Evolutionary conservation across 805 yeast species (phyloP), one percentile per base, ranked within the genome.

Genomic region (Ogataea wickerhamii): DNA sequence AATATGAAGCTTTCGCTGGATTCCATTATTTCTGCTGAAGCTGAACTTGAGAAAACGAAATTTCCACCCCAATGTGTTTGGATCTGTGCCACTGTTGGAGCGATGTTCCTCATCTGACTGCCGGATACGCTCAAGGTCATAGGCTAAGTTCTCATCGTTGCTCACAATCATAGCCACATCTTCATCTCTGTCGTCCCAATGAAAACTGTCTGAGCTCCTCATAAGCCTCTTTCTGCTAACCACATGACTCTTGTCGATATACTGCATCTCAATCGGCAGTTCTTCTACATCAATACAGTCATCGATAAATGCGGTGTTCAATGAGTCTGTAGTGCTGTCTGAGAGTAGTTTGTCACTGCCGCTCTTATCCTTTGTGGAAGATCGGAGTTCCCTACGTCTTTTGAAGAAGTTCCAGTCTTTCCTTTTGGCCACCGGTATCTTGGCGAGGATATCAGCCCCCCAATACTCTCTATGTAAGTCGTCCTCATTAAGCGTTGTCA

Each of bases 1-100:
- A 20, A 78, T 76, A 37, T 72, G 71, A 30, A 84, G 63, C 43
- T 76, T 77, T 40, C 89, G 63, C 43, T 78, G 84, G 31, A 80
- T 54, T 31, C 54, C 52, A 26, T 60, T 54, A 28, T 52, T 53
- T 26, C 52, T 45, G 32, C 47, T 51, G 18, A 42, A 27, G 7
- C 34, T 36, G 35, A 45, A 18, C 37, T 37, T 40, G 29, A 49
- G 40, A 23, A 38, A 36, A 4, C 18, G 25, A 10, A 34, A 32
- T 14, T 25, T 34, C 23, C 28, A 33, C 13, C 22, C 28, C 30
- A 10, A 34, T 13, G 35, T n/a, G 23, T 13, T 18, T 11, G 31
- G 20, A 23, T 28, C 36, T 8, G 22, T 3, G 12, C 4, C 11
- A 4, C 10, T 3, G 33, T 27, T 23, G 27, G 29, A 17, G 8